Percentiles rank a stretch among this genome's conserved stretches.
Conservation (phyloP, 345 rosid genomes). For the Pugionium cornutum region DNA sequence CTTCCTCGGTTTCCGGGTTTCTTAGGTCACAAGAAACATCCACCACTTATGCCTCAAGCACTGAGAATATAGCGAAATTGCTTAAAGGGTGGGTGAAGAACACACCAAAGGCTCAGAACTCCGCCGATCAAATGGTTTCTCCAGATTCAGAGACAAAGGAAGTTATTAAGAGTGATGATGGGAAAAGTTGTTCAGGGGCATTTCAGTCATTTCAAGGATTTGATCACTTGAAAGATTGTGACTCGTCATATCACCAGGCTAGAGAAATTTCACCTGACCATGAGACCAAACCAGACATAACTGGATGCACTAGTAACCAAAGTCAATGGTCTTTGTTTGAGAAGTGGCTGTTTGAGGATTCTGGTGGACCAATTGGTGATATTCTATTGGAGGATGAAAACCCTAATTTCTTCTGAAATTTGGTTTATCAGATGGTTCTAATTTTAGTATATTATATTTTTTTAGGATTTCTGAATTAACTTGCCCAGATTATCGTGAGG, state of each 20-base stretch:
- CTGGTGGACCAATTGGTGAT: constrained; percentile 48
- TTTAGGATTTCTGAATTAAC: constrained; percentile 14
- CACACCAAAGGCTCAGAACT: constrained; percentile 39
- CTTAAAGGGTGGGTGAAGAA: constrained; percentile 67
- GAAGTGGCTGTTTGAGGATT: constrained; percentile 72
- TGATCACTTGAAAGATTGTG: constrained; percentile 52
- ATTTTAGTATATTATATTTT: constrained; percentile 3
- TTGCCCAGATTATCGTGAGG: constrained; percentile 26
- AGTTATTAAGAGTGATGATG: constrained; percentile 31
- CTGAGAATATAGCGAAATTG: constrained; percentile 70
- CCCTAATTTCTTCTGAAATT: constrained; percentile 45
- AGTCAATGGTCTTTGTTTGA: constrained; percentile 61
- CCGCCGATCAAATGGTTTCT: constrained; percentile 7
- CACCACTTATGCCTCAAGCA: constrained; percentile 56
- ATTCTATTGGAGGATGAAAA: constrained; percentile 53
- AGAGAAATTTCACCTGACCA: constrained; percentile 44
- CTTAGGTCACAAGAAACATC: constrained; percentile 36
- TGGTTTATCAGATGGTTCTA: constrained; percentile 13
- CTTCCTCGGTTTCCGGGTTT: constrained; percentile 29
- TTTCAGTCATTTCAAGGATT: constrained; percentile 50
- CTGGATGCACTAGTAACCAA: constrained; percentile 33
- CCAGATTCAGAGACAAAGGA: constrained; percentile 38
- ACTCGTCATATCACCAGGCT: not conserved
- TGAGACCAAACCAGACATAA: constrained; percentile 49
- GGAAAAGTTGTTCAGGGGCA: constrained; percentile 36